These are phyloP conservation scores for Zymoseptoria brevis DNA, from an alignment of 2,329 filamentous ascomycete species.

Conservation along the genomic window DNA sequence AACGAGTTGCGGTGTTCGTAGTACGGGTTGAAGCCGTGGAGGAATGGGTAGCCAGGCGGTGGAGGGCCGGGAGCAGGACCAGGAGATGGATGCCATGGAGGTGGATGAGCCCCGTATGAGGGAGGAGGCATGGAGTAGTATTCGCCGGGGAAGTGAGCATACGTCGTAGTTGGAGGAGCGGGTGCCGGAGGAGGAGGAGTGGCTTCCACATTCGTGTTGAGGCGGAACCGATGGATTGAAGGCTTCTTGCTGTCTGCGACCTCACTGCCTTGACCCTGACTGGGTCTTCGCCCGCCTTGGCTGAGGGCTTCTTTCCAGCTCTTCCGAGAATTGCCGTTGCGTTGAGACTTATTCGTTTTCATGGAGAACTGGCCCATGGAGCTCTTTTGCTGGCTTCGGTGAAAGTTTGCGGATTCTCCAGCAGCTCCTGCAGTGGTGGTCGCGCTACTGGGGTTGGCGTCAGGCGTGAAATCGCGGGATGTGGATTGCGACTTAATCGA, in stretches of 20 bases:
- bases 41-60: background rate
- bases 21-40: background rate
- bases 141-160: slow-evolving; percentile 6
- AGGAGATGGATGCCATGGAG: background rate
- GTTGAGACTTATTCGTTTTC: slow-evolving; percentile 8
- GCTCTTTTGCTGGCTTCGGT: background rate
- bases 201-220: slow-evolving; percentile 1
- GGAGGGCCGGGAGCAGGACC: too few relatives aligned
- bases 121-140: slow-evolving; percentile 6
- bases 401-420: slow-evolving; percentile 3
- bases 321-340: slow-evolving; percentile 12
- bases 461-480: slow-evolving; percentile 12
- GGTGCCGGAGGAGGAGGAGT: background rate
- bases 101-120: slow-evolving; percentile 4
- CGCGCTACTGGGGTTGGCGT: background rate
- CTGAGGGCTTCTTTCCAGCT: slow-evolving; percentile 7
- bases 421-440: background rate
- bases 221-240: slow-evolving; percentile 6
- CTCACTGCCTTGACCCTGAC: background rate
- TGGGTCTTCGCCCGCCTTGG: slow-evolving; percentile 1
- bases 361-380: slow-evolving; percentile 5
- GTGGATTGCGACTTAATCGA: slow-evolving; percentile 14
- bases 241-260: slow-evolving; percentile 2
- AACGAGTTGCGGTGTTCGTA: background rate
- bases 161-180: slow-evolving; percentile 6